Base-by-base conservation (phyloP, 768 basidiomycete genomes). In the Hericium coralloides region DNA sequence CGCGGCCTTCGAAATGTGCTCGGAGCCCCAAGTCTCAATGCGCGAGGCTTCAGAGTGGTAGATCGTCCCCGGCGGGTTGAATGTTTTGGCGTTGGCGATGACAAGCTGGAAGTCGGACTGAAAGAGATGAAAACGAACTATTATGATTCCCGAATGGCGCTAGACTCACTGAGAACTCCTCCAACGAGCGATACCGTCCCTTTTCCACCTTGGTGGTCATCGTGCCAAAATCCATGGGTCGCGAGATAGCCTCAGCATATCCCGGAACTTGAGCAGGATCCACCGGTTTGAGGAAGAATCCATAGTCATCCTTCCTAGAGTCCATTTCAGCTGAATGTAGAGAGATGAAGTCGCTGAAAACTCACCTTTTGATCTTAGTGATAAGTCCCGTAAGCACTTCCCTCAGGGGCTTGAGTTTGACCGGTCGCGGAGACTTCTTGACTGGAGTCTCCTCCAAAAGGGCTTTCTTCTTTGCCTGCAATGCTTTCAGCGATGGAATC, bases 211-310 rank as follows among this genome's bases (percentile, higher is more conserved):
- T 95, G 55, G 75, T 73, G 18, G 84, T 72, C 75, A 98, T 88
- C 0, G 93, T 94, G 0, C 89, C 89, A 56, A 98, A 76, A 65
- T 98, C 94, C 94, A 98, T 98, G 7, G 95, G 93, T 18, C 77
- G 76, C 63, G 87, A 85, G 52, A 98, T 82, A 50, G 84, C 72
- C 74, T 87, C 82, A 12, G 73, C 56, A 61, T 87, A 87, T 1
- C 82, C 82, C 12, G 83, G 77, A 0, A 89, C 83, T 60, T 79
- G 76, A 2, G 72, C 67, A 0, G 70, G 67, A 67, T 89, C 77
- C 6, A 92, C 89, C 1, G 88, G 88, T 38, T 69, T 65, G 55
- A 90, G 68, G 67, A 92, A 92, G 70, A 91, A 91, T 2, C 85
- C 88, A 74, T 92, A 92, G 69, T 89, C 87, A 66, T 91, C 89